A percentile compares a stretch with the other conserved stretches of the same genome.
Evolutionary conservation across 768 basidiomycete species (phyloP).

Genomic region (Phallus indusiatus): DNA sequence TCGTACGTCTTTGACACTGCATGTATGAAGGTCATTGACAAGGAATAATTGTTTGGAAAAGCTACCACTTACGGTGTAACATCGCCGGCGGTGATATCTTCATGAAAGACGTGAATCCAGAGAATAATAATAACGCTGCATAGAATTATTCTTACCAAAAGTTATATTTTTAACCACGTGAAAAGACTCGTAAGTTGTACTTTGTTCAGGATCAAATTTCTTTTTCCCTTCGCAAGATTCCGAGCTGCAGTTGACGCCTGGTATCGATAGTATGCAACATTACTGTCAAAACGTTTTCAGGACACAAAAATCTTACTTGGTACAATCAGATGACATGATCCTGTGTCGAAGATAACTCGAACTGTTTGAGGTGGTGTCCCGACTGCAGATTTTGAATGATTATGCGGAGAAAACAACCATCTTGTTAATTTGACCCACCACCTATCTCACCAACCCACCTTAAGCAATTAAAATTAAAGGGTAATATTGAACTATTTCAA

Average conservation of each 20-base stretch:
- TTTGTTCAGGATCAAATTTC: conserved; percentile 38
- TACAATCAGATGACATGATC: conserved; percentile 38
- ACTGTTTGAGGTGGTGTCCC: conserved; percentile 44
- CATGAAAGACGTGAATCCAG: too few species aligned
- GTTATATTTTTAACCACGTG: conserved; percentile 34
- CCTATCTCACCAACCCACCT: too few species aligned
- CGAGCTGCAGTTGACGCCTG: conserved; percentile 17
- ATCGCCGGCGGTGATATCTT: too few species aligned
- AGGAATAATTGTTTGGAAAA: too few species aligned
- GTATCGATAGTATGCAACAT: too few species aligned
- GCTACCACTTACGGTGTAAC: background rate
- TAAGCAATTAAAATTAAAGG: too few species aligned
- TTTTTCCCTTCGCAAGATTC: conserved; percentile 32
- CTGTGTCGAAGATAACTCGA: conserved; percentile 50
- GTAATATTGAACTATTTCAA: too few species aligned
- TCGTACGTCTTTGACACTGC: conserved; percentile 4
- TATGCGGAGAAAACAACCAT: too few species aligned
- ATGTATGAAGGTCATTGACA: too few species aligned
- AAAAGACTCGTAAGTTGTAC: conserved; percentile 41
- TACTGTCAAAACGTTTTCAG: too few species aligned
- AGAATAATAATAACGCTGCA: too few species aligned
- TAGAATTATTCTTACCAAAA: conserved; percentile 41
- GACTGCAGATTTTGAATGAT: conserved; percentile 21
- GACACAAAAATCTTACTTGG: conserved; percentile 35
- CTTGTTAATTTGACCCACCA: too few species aligned